Percentiles rank a stretch among this genome's conserved stretches.
Conservation (phyloP, 164 flowering plant genomes). For the Tetrastigma voinierianum region DNA sequence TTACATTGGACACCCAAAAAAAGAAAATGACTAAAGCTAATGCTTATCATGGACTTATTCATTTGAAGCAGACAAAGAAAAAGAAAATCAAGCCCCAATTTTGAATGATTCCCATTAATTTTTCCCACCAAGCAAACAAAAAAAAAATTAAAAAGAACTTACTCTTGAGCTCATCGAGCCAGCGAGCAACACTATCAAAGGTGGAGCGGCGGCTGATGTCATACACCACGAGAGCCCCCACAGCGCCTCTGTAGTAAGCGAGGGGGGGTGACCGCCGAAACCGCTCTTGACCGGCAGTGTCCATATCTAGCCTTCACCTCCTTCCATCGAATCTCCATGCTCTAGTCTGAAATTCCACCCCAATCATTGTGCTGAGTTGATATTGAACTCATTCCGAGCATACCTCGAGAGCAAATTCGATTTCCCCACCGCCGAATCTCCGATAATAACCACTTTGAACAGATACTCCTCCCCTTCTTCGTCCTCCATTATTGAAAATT, state of each 20-base stretch:
- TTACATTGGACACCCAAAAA: too few species aligned
- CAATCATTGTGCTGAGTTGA: constrained; percentile 19
- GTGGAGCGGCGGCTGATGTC: constrained; percentile 17
- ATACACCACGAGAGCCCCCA: constrained; percentile 19
- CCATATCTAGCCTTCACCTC: constrained; percentile 28
- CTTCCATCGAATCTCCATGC: constrained; percentile 23
- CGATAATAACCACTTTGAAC: constrained; percentile 22
- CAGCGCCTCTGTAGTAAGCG: constrained; percentile 22
- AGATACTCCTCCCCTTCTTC: constrained; percentile 21
- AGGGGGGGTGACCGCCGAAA: constrained; percentile 24
- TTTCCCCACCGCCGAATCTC: constrained; percentile 26
- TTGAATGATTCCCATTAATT: too few species aligned
- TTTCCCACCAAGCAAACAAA: not conserved
- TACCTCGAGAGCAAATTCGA: constrained; percentile 19
- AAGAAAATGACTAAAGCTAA: too few species aligned
- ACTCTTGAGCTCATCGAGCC: constrained; percentile 24
- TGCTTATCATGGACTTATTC: too few species aligned
- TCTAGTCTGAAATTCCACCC: constrained; percentile 27
- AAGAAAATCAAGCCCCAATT: too few species aligned
- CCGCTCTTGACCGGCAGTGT: constrained; percentile 23
- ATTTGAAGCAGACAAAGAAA: too few species aligned
- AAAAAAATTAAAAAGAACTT: constrained; percentile 5
- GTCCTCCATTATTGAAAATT: not conserved
- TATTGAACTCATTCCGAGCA: constrained; percentile 21
- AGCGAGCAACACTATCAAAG: constrained; percentile 16